Evolutionary conservation across 768 basidiomycete genomes (phyloP).

Genomic region (Leccinum boreale): DNA sequence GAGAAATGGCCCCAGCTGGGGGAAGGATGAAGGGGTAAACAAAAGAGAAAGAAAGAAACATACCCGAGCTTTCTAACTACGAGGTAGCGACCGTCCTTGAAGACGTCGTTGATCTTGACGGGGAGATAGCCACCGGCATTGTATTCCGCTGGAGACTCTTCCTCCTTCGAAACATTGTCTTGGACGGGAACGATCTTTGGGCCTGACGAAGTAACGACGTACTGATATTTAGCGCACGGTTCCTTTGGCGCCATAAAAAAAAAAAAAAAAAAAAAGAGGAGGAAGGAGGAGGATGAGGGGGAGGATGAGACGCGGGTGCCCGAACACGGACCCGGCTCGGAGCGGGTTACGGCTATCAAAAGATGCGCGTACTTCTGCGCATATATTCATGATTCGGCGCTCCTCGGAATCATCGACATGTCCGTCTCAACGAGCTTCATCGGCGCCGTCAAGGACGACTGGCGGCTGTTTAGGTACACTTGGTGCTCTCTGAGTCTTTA

Average conservation of each 20-base stretch:
- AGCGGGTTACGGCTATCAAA: constrained; percentile 8
- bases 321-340: constrained; percentile 23
- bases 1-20: constrained; percentile 92
- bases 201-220: constrained; percentile 62
- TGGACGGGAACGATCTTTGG: constrained; percentile 72
- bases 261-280: constrained; percentile 13
- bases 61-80: constrained; percentile 90
- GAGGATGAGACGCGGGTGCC: not conserved
- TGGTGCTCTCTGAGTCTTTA: not conserved
- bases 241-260: constrained; percentile 61
- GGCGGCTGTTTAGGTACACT: constrained; percentile 72
- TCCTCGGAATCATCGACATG: constrained; percentile 1
- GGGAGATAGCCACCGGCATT: constrained; percentile 79
- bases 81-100: constrained; percentile 80
- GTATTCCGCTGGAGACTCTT: constrained; percentile 82
- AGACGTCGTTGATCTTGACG: constrained; percentile 77
- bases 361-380: not conserved
- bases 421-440: constrained; percentile 47
- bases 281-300: not conserved
- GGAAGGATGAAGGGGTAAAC: constrained; percentile 8
- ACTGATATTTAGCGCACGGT: constrained; percentile 70
- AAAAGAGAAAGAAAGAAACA: constrained; percentile 13
- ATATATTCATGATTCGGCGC: not conserved
- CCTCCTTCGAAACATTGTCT: constrained; percentile 65
- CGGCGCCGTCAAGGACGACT: constrained; percentile 81